Evolutionary conservation across 805 yeast species (phyloP), one percentile per base, ranked within the genome.

Genomic region (Sporopachydermia quercuum): DNA sequence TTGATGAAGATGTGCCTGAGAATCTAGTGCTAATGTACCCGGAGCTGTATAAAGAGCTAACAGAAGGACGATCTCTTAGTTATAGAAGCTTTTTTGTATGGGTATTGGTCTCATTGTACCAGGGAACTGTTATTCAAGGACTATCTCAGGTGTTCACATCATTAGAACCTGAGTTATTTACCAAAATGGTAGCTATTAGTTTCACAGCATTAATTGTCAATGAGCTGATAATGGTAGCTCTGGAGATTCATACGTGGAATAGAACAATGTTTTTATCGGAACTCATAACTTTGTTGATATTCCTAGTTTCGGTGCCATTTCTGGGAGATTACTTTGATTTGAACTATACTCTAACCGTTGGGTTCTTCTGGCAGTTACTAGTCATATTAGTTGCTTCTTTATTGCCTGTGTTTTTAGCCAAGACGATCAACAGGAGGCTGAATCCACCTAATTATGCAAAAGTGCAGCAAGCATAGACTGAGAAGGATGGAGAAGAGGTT

Each of bases 391-490:
- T 74, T 0, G 61, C 83, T 3, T 79, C 95, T 4, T 63, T 89
- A 42, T 58, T 85, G 30, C 98, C 98, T 0, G 93, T 89, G 1
- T 89, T 96, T 96, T 62, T 79, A 2, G 76, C 78, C 2, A 83
- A 83, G 57, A 66, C 81, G 3, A 62, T 89, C 14, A 76, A 78
- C 52, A 70, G 94, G 46, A 75, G 66, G 45, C 57, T 91, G 42
- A 74, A 86, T 48, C 97, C 98, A 3, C 98, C 98, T 19, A 85
- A 84, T 53, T 91, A 91, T 57, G 96, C 96, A 5, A 91, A 91
- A 57, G 97, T 91, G 35, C 97, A 87, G 56, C 91, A 82, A 44
- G 78, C 71, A 41, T 76, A n/a, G n/a, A n/a, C n/a, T n/a, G n/a
- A n/a, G n/a, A n/a, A n/a, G n/a, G n/a, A n/a, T n/a, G n/a, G n/a